Percentiles rank a stretch among this genome's conserved stretches.
These are phyloP conservation scores for Aspergillus latus DNA, from an alignment of 2,329 filamentous ascomycete genomes.

Conservation along the genomic window DNA sequence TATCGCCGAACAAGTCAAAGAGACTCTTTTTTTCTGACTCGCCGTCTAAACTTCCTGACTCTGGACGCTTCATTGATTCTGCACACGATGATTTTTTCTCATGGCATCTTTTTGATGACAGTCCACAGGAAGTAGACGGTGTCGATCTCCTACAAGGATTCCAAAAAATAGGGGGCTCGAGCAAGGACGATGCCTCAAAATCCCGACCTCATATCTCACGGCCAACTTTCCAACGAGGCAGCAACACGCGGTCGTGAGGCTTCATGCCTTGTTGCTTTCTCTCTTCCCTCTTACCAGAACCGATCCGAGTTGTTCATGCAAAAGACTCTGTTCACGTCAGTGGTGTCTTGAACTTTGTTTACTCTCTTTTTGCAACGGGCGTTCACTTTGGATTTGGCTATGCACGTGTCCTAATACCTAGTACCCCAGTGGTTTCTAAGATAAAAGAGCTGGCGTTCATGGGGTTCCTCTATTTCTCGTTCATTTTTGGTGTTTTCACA, in stretches of 20 bases:
- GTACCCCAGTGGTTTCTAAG: not conserved
- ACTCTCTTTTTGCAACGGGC: not conserved
- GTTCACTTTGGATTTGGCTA: not conserved
- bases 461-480: slow-evolving; percentile 3
- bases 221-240: slow-evolving; percentile 34
- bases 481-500: slow-evolving; percentile 18
- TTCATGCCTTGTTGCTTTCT: not conserved
- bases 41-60: slow-evolving; percentile 39
- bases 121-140: slow-evolving; percentile 44
- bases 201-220: slow-evolving; percentile 31
- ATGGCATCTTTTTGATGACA: slow-evolving; percentile 50
- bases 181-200: slow-evolving; percentile 35
- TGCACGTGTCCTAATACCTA: slow-evolving; percentile 5
- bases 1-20: slow-evolving; percentile 38
- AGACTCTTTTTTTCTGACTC: slow-evolving; percentile 39
- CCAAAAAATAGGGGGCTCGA: slow-evolving; percentile 46
- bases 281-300: not conserved
- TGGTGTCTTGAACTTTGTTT: not conserved
- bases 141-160: slow-evolving; percentile 50
- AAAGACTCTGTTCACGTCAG: not conserved
- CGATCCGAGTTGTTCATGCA: not conserved
- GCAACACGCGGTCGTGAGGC: slow-evolving; percentile 36
- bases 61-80: slow-evolving; percentile 35
- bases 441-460: slow-evolving; percentile 7
- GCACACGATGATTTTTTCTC: slow-evolving; percentile 48